Evolutionary conservation across 2,329 filamentous ascomycete genomes (phyloP), one percentile per base, ranked within the genome.

Genomic region (Cytospora paraplurivora): DNA sequence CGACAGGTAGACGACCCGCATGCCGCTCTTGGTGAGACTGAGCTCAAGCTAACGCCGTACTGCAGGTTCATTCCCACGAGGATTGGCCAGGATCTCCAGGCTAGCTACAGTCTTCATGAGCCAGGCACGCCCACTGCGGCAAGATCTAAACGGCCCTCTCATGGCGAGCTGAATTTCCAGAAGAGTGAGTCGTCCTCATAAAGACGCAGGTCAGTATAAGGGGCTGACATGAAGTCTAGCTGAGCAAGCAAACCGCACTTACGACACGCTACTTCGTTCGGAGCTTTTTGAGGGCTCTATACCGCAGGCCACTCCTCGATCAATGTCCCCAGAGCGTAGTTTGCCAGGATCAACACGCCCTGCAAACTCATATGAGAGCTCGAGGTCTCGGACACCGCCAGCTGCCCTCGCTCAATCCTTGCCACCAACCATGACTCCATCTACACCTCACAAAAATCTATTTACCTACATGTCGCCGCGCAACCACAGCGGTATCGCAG

Each of bases 381-480:
- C 87, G 57, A 84, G 91, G 71, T 90, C 91, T 56, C 88, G 90
- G 69, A 97, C 94, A 7, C 93, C 93, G 53, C 93, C 93, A 33
- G 87, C 84, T 64, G 87, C 88, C 69, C 80, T 86, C 15, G 79
- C 83, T 15, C 81, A 86, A 13, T 81, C 85, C 32, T 77, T 93
- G n/a, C 88, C 91, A 12, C 85, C 89, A 1, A 88, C 87, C 62
- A 82, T 95, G 64, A 97, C 94, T 0, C 95, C 95, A 0, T 96
- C 94, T 1, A 99, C 95, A 4, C 95, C 95, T 11, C 93, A 97
- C 76, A 98, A 97, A 78, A 99, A 99, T 69, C 85, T 99, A 47
- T 98, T 99, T 74, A 92, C 90, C 33, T 97, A 96, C 75, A 88
- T 92, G 76, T 93, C 91, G 3, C 90, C 91, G 2, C 81, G 83